These are phyloP conservation scores for Solanum hybrid DNA, from an alignment of 305 asterid species.

Conservation along the genomic window DNA sequence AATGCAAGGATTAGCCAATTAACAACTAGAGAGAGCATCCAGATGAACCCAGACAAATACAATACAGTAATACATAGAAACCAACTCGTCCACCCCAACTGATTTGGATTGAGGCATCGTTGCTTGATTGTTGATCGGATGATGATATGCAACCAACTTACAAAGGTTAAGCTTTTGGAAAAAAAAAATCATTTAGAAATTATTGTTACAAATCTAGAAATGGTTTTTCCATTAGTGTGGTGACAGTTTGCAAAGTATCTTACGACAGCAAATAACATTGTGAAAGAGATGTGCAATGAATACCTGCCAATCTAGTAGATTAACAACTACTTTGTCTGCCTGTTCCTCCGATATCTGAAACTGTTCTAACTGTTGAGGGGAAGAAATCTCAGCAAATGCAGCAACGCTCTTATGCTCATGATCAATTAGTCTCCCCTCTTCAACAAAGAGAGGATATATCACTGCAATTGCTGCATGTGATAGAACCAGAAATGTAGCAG, in stretches of 20 bases:
- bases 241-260: not conserved
- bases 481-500: constrained; percentile 1
- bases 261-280: not conserved
- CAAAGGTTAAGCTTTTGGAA: not conserved
- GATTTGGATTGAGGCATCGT: not conserved
- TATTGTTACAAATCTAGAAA: not conserved
- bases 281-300: not conserved
- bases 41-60: not conserved
- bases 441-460: constrained; percentile 55
- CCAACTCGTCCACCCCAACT: not conserved
- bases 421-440: constrained; percentile 50
- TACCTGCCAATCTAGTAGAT: constrained; percentile 81
- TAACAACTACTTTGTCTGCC: constrained; percentile 48
- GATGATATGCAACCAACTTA: not conserved
- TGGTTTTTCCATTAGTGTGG: not conserved
- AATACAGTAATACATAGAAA: not conserved
- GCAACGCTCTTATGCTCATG: constrained; percentile 40
- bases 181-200: not conserved
- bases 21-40: not conserved
- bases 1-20: not conserved
- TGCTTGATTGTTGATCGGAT: not conserved
- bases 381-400: constrained; percentile 45
- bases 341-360: constrained; percentile 38
- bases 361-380: constrained; percentile 57
- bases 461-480: constrained; percentile 64